phyloP scores from a whole-genome alignment of 2,329 filamentous ascomycete genomes.

The Aspergillus pseudoterreus region DNA sequence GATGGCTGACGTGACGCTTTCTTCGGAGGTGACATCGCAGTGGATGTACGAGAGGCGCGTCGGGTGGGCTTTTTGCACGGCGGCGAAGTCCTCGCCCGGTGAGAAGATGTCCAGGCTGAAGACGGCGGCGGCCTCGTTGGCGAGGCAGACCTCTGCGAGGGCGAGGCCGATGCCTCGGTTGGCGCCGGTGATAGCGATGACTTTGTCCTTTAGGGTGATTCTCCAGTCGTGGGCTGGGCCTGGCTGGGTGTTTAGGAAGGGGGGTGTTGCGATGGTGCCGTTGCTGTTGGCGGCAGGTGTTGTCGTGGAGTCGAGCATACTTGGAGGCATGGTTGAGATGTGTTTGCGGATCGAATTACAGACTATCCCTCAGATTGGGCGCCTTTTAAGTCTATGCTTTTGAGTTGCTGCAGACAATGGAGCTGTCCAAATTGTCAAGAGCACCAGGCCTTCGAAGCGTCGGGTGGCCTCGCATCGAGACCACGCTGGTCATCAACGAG shows the following conservation, averaged over 20 bases:
- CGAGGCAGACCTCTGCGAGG: constrained; percentile 45
- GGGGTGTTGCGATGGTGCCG: neutral
- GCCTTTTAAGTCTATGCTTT: neutral
- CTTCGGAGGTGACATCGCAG: constrained; percentile 45
- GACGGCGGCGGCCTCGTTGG: constrained; percentile 39
- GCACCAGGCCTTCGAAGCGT: neutral
- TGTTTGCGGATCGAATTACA: neutral
- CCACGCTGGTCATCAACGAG: neutral
- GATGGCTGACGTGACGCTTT: constrained; percentile 38
- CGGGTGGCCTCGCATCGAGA: neutral
- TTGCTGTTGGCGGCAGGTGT: neutral
- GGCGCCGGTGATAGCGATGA: constrained; percentile 29
- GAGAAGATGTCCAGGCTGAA: constrained; percentile 40
- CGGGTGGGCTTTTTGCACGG: constrained; percentile 38
- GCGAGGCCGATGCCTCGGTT: constrained; percentile 45
- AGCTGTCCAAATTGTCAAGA: too few species aligned
- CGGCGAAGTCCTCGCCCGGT: constrained; percentile 29
- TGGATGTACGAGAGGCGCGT: constrained; percentile 42
- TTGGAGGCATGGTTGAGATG: neutral
- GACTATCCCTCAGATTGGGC: neutral
- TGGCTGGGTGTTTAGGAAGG: constrained; percentile 37
- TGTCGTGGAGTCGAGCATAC: neutral
- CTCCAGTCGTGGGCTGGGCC: constrained; percentile 43
- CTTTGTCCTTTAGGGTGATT: constrained; percentile 41
- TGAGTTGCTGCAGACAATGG: too few species aligned